Percentiles rank a stretch among this genome's conserved stretches.
phyloP scores from a whole-genome alignment of 805 yeast species.

The Saturnispora besseyi region DNA sequence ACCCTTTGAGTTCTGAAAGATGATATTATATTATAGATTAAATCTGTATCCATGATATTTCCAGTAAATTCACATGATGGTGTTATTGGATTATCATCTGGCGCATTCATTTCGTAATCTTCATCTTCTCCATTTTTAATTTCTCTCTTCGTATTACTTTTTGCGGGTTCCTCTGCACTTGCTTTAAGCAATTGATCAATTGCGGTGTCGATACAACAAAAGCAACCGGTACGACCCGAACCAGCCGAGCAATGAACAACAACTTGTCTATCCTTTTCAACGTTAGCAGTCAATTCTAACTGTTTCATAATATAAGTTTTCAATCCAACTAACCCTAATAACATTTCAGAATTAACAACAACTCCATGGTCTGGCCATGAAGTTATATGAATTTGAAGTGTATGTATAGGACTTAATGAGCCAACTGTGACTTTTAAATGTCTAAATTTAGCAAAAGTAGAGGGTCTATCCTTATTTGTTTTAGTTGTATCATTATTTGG shows the following conservation, averaged over 20 bases:
- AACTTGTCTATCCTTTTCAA: slow-evolving; percentile 35
- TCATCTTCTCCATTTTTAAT: slow-evolving; percentile 10
- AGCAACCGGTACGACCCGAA: slow-evolving; percentile 92
- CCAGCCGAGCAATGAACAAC: slow-evolving; percentile 95
- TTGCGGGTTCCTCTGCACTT: slow-evolving; percentile 8
- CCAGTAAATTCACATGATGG: slow-evolving; percentile 6
- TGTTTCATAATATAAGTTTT: slow-evolving; percentile 20
- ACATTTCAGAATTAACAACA: slow-evolving; percentile 44
- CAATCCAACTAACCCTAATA: slow-evolving; percentile 44
- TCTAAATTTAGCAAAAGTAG: slow-evolving; percentile 25
- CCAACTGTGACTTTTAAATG: slow-evolving; percentile 34
- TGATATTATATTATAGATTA: slow-evolving; percentile 39
- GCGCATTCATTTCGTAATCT: neutral
- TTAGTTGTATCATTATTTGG: slow-evolving; percentile 12
- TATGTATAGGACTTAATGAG: slow-evolving; percentile 31
- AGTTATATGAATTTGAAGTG: slow-evolving; percentile 66
- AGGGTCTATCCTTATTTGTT: slow-evolving; percentile 14
- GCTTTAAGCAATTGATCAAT: slow-evolving; percentile 30
- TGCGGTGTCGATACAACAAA: slow-evolving; percentile 59
- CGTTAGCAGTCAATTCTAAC: slow-evolving; percentile 4
- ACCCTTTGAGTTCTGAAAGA: slow-evolving; percentile 43
- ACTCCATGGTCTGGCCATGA: slow-evolving; percentile 83
- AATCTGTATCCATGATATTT: slow-evolving; percentile 24
- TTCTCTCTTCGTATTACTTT: neutral
- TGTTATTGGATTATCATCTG: slow-evolving; percentile 1